Conservation (phyloP, 257 asterid species). For the Solanum chilense region DNA sequence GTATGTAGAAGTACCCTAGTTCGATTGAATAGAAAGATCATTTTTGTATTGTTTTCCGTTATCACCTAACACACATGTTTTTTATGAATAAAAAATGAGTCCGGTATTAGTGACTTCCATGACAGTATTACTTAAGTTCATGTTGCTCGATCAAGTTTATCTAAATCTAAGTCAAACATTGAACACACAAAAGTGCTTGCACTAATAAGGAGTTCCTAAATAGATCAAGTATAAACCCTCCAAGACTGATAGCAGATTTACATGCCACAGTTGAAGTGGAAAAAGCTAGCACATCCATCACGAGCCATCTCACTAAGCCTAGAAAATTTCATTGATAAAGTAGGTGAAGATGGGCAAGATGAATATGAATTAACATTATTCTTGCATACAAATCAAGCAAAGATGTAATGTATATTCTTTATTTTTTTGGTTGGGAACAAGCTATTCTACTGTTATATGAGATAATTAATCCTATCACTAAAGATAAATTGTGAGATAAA, state of each 20-base stretch:
- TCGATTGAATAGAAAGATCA: neutral
- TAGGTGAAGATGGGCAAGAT: neutral
- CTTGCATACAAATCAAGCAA: neutral
- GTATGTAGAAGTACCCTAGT: neutral
- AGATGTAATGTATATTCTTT: no score
- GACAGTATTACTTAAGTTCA: neutral
- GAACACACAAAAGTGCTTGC: neutral
- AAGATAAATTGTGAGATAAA: no score
- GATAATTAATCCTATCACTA: neutral
- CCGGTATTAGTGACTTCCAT: neutral
- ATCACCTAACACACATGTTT: neutral
- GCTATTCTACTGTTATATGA: no score
- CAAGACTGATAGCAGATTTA: neutral
- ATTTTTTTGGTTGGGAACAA: no score
- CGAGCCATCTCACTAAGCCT: neutral
- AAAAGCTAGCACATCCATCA: neutral
- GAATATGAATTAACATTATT: neutral
- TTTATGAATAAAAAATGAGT: neutral
- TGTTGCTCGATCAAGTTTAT: neutral
- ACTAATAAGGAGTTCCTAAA: neutral
- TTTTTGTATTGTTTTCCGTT: neutral
- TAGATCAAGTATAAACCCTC: neutral
- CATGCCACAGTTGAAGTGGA: neutral
- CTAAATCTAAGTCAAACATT: neutral
- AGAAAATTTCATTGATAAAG: neutral